phyloP scores from a whole-genome alignment of 176 grass and related monocot genomes.

The Themeda triandra region DNA sequence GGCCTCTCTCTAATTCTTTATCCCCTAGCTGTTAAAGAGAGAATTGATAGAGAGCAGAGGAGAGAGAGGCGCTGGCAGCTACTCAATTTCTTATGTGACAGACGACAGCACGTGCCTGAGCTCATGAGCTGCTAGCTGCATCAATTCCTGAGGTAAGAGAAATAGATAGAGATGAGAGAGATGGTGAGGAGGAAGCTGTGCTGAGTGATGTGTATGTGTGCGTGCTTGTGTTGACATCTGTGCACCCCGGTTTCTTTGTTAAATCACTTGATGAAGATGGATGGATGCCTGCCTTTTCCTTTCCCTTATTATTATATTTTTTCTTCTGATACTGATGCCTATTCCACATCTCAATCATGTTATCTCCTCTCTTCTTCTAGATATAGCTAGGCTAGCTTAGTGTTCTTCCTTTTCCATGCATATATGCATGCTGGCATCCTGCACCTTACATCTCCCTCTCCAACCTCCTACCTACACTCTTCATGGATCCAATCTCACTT shows the following conservation, averaged over 20 bases:
- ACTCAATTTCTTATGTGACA: conserved; percentile 51
- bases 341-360: conserved; percentile 55
- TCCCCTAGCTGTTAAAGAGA: background rate
- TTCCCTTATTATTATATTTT: conserved; percentile 33
- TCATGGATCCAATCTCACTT: conserved; percentile 37
- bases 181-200: background rate
- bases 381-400: background rate
- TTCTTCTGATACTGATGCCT: conserved; percentile 50
- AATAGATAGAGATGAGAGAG: conserved; percentile 19
- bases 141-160: conserved; percentile 61
- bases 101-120: conserved; percentile 44
- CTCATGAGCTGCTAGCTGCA: conserved; percentile 41
- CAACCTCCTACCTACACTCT: background rate
- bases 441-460: background rate
- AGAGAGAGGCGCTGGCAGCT: background rate
- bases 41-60: conserved; percentile 1
- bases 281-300: conserved; percentile 53
- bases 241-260: conserved; percentile 52
- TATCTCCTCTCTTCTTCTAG: conserved; percentile 25
- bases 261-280: conserved; percentile 98
- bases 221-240: conserved; percentile 52
- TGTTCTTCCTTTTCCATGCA: conserved; percentile 30
- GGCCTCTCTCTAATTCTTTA: background rate
- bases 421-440: conserved; percentile 19
- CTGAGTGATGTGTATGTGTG: conserved; percentile 34